A percentile compares a stretch with the other conserved stretches of the same genome.
Conservation (phyloP, 441 rosid genomes). For the Heliophila coronopifolia region DNA sequence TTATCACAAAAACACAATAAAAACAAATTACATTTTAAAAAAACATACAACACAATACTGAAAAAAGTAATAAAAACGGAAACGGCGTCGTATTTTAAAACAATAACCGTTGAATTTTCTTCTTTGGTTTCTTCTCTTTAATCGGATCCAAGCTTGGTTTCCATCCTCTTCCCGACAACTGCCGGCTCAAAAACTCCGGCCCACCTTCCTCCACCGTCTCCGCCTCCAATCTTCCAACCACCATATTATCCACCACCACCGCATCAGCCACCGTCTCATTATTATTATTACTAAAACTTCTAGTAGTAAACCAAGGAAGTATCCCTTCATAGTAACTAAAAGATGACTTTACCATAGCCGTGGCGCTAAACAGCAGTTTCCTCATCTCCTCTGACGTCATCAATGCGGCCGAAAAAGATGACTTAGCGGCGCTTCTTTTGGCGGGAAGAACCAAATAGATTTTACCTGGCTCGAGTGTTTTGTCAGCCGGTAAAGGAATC, state of each 20-base stretch:
- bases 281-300: background rate
- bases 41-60: background rate
- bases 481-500: constrained; percentile 65
- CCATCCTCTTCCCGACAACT: constrained; percentile 77
- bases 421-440: constrained; percentile 33
- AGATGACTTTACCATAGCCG: constrained; percentile 43
- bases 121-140: constrained; percentile 55
- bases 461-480: constrained; percentile 49
- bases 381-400: constrained; percentile 54
- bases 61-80: background rate
- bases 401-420: constrained; percentile 36
- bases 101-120: constrained; percentile 49
- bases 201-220: constrained; percentile 36
- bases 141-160: constrained; percentile 80
- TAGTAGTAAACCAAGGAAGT: constrained; percentile 46
- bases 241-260: constrained; percentile 10
- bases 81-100: constrained; percentile 27
- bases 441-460: constrained; percentile 63
- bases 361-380: constrained; percentile 41
- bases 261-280: constrained; percentile 28
- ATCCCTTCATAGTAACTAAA: constrained; percentile 36
- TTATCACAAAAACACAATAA: background rate
- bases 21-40: too few relatives aligned
- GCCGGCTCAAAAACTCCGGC: constrained; percentile 58
- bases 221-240: constrained; percentile 20